phyloP scores from a whole-genome alignment of 192 early-diverging fungal species.

The Entomortierella parvispora region DNA sequence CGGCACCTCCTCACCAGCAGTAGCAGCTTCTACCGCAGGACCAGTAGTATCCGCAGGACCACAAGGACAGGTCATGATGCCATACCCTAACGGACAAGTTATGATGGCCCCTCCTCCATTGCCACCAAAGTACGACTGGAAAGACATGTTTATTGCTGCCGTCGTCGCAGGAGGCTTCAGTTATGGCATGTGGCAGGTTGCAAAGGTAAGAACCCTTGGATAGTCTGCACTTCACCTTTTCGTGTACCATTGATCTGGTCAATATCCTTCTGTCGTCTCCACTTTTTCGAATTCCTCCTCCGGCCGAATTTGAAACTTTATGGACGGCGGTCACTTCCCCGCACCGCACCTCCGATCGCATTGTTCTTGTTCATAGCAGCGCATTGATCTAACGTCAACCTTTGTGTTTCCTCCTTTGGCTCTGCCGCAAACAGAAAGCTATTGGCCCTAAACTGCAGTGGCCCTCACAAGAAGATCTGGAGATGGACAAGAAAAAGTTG shows the following conservation, averaged over 20 bases:
- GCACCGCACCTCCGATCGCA: neutral
- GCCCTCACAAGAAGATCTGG: constrained; percentile 75
- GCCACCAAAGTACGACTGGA: constrained; percentile 83
- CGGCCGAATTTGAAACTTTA: too few relatives aligned
- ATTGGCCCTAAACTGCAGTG: constrained; percentile 67
- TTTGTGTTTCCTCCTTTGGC: constrained; percentile 32
- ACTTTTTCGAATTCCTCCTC: neutral
- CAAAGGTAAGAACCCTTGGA: constrained; percentile 79
- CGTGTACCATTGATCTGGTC: too few relatives aligned
- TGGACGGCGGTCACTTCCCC: neutral
- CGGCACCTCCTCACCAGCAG: constrained; percentile 49
- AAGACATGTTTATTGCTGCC: constrained; percentile 91
- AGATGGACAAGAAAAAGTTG: constrained; percentile 75
- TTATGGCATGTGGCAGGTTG: constrained; percentile 84
- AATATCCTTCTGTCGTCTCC: neutral
- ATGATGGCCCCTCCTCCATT: constrained; percentile 54
- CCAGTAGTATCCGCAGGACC: constrained; percentile 5
- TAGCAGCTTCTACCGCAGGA: constrained; percentile 13
- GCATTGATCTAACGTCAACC: neutral
- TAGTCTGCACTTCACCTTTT: too few relatives aligned
- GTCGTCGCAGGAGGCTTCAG: constrained; percentile 87
- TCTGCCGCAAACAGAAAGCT: constrained; percentile 56
- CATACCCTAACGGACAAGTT: constrained; percentile 36
- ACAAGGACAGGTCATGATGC: constrained; percentile 3
- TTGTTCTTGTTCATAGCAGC: neutral